Evolutionary conservation across 176 grass and related monocot genomes (phyloP).

Genomic region (Tillandsia leiboldiana): DNA sequence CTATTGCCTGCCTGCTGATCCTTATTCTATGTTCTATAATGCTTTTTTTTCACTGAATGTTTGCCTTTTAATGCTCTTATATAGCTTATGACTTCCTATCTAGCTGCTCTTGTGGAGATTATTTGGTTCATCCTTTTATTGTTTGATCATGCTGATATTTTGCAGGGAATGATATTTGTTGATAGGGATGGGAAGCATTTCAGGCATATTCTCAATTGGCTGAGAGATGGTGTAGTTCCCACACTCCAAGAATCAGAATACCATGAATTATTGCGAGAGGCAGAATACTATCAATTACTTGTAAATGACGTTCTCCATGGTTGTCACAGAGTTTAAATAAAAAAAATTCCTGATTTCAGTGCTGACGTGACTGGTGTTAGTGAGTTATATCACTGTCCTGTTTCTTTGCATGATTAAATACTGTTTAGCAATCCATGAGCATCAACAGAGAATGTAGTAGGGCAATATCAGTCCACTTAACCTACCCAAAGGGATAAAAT

Average conservation of each 20-base stretch:
- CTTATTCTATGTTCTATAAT: too few species aligned
- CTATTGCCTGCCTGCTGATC: neutral
- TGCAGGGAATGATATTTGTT: conserved; percentile 77
- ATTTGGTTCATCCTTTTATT: neutral
- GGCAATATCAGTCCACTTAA: too few species aligned
- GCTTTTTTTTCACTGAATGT: too few species aligned
- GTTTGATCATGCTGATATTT: neutral
- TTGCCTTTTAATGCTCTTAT: neutral
- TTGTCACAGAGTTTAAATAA: neutral
- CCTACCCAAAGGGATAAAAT: too few species aligned
- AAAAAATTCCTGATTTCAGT: neutral
- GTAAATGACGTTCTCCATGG: conserved; percentile 24
- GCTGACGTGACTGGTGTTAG: neutral
- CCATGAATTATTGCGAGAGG: conserved; percentile 68
- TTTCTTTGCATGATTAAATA: neutral
- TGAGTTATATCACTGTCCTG: neutral
- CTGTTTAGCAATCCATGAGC: too few species aligned
- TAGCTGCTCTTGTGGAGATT: neutral
- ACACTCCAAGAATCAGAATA: conserved; percentile 43
- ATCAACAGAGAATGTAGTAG: too few species aligned
- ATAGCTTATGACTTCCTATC: neutral
- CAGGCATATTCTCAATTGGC: conserved; percentile 85
- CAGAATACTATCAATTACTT: conserved; percentile 85
- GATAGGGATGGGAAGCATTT: conserved; percentile 93
- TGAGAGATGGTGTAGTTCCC: conserved; percentile 59